phyloP scores from a whole-genome alignment of 495 filamentous ascomycete genomes.

The Aspergillus nanangensis region DNA sequence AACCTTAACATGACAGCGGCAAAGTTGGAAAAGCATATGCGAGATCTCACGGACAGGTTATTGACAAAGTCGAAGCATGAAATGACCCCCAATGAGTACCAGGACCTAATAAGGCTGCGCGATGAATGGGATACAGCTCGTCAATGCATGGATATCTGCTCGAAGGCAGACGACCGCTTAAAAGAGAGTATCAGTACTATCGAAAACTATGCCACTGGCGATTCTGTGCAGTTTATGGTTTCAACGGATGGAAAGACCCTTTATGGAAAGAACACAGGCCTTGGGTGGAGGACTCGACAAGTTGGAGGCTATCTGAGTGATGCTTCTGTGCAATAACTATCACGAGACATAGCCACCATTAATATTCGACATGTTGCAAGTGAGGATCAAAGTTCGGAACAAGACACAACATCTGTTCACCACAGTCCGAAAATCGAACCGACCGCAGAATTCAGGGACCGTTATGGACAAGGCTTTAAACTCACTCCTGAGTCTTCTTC shows the following conservation, averaged over 20 bases:
- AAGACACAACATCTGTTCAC: constrained; percentile 3
- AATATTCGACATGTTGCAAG: constrained; percentile 10
- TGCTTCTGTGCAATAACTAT: constrained; percentile 33
- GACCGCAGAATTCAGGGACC: constrained; percentile 23
- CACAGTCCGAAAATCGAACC: constrained; percentile 8
- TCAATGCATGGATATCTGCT: constrained; percentile 34
- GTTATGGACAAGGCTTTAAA: constrained; percentile 31
- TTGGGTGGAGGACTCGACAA: constrained; percentile 38
- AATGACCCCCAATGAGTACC: constrained; percentile 21
- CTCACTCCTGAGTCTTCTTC: constrained; percentile 12
- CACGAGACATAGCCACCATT: constrained; percentile 27
- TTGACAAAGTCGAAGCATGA: constrained; percentile 26
- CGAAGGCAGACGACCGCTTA: constrained; percentile 26
- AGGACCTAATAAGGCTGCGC: constrained; percentile 28
- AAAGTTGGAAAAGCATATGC: constrained; percentile 32
- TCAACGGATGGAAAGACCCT: constrained; percentile 33
- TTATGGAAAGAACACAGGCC: constrained; percentile 31
- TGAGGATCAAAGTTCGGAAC: constrained; percentile 9
- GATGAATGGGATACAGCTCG: constrained; percentile 36
- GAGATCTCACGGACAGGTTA: constrained; percentile 26
- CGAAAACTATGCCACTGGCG: constrained; percentile 34
- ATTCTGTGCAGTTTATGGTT: constrained; percentile 38
- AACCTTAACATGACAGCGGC: constrained; percentile 22
- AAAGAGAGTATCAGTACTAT: constrained; percentile 30
- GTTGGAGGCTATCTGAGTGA: constrained; percentile 37